Evolutionary conservation across 441 rosid species (phyloP).

Genomic region (Corymbia citriodora): DNA sequence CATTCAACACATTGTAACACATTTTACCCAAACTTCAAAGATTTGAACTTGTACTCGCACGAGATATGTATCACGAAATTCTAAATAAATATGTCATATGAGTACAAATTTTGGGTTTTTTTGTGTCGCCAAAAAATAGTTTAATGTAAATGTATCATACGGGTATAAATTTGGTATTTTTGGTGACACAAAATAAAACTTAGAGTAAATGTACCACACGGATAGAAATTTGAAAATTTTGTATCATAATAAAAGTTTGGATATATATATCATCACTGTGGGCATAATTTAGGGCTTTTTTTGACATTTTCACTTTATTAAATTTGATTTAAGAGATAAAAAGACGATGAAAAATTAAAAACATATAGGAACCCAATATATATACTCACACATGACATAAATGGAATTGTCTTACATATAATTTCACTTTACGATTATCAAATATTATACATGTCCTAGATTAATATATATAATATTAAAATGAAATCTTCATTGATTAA

Average conservation of each 20-base stretch:
- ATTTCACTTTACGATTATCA: neutral
- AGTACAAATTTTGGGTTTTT: neutral
- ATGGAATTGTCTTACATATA: neutral
- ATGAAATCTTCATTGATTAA: neutral
- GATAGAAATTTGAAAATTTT: no score
- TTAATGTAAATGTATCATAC: neutral
- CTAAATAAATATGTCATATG: neutral
- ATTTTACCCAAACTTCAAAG: neutral
- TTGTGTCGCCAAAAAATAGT: no score
- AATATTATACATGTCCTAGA: neutral
- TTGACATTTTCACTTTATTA: no score
- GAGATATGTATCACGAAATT: neutral
- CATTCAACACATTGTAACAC: no score
- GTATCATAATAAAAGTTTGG: neutral
- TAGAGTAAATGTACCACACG: neutral
- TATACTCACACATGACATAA: neutral
- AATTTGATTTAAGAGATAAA: neutral
- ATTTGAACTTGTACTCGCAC: no score
- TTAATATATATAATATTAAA: no score
- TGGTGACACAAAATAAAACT: neutral
- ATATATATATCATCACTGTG: neutral
- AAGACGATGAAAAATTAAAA: neutral
- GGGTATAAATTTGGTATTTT: neutral
- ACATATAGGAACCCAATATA: neutral
- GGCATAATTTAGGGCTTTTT: neutral